Evolutionary conservation across 305 asterid species (phyloP).

Genomic region (Withania somnifera): DNA sequence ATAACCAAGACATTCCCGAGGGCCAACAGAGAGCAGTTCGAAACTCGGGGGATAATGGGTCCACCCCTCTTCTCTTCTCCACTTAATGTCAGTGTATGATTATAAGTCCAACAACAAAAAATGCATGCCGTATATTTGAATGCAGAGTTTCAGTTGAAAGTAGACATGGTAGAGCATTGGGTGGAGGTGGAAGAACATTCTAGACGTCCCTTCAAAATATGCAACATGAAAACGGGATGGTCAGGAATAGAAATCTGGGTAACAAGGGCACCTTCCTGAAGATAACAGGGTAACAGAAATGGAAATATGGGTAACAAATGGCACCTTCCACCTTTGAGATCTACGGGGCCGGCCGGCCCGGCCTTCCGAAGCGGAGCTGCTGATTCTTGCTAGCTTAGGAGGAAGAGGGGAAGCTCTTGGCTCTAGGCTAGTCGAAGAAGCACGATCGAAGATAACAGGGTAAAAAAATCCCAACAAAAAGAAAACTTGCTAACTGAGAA

Average conservation of each 20-base stretch:
- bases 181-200: not conserved
- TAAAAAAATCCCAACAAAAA: not conserved
- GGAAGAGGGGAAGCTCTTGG: too few species aligned
- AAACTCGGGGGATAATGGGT: not conserved
- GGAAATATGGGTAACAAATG: too few species aligned
- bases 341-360: too few species aligned
- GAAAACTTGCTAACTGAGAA: not conserved
- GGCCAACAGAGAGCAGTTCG: not conserved
- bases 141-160: not conserved
- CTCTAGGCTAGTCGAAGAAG: too few species aligned
- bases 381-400: too few species aligned
- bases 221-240: not conserved
- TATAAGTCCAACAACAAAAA: not conserved
- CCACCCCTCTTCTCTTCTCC: not conserved
- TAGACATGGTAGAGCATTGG: not conserved
- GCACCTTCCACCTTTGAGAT: too few species aligned
- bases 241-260: not conserved
- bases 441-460: too few species aligned
- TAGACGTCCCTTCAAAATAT: not conserved
- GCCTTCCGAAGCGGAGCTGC: too few species aligned
- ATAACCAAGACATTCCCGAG: not conserved
- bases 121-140: not conserved
- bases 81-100: not conserved
- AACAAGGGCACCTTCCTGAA: not conserved
- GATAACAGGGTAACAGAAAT: not conserved